phyloP scores from a whole-genome alignment of 2,329 filamentous ascomycete genomes.

The Lasiodiplodia sp. region DNA sequence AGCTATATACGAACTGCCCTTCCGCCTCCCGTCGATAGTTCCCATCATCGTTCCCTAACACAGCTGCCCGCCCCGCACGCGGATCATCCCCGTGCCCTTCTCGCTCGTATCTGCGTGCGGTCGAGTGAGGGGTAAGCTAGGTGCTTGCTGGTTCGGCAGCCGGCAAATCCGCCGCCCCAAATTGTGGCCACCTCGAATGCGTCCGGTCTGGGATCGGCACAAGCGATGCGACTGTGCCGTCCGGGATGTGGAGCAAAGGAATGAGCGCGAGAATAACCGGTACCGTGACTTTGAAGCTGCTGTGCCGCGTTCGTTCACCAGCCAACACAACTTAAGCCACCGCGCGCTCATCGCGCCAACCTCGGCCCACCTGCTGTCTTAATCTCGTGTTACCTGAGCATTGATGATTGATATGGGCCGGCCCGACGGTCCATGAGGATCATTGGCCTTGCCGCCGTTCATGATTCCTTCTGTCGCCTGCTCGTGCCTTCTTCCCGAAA shows the following conservation, averaged over 20 bases:
- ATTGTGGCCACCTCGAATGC: background rate
- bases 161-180: background rate
- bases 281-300: background rate
- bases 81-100: background rate
- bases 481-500: no score
- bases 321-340: background rate
- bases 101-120: background rate
- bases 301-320: background rate
- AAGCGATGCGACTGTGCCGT: background rate
- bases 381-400: background rate
- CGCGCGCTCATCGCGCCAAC: background rate
- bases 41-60: background rate
- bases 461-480: no score
- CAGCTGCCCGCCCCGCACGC: background rate
- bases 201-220: background rate
- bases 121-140: slow-evolving; percentile 5
- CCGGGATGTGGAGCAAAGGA: background rate
- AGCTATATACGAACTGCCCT: slow-evolving; percentile 5
- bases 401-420: background rate
- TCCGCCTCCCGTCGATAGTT: slow-evolving; percentile 7
- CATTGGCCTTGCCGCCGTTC: no score
- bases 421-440: background rate
- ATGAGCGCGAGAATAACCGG: background rate
- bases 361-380: background rate
- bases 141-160: background rate